Evolutionary conservation across 1,284 basidiomycete species (phyloP).

Genomic region (Ustilago tritici): DNA sequence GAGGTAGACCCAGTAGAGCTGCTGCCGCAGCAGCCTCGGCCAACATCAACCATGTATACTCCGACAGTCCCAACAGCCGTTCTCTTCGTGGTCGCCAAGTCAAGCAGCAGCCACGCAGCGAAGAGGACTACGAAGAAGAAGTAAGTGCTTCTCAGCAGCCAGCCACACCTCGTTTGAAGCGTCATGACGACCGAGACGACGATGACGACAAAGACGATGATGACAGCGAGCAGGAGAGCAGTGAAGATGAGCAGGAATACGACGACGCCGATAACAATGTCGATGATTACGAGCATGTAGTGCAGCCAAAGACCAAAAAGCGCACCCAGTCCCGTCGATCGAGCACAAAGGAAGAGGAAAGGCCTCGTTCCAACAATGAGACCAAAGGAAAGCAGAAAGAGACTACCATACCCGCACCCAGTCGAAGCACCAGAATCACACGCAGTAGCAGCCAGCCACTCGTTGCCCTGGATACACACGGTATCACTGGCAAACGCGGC

Average conservation of each 20-base stretch:
- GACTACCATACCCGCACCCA: neutral
- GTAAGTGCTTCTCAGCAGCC: slow-evolving; percentile 21
- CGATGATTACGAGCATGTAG: neutral
- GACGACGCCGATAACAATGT: no score
- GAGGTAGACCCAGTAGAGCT: slow-evolving; percentile 19
- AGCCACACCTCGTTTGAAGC: neutral
- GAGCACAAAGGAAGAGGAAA: neutral
- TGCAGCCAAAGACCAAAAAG: neutral
- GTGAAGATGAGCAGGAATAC: neutral
- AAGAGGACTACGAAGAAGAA: slow-evolving; percentile 46
- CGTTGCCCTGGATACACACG: neutral
- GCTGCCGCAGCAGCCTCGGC: slow-evolving; percentile 29
- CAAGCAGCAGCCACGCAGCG: slow-evolving; percentile 39
- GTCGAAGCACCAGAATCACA: slow-evolving; percentile 1
- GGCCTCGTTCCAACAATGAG: neutral
- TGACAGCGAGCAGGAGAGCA: neutral
- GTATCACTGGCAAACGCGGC: neutral
- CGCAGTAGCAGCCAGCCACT: neutral
- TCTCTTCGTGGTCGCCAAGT: slow-evolving; percentile 18
- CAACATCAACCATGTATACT: slow-evolving; percentile 22
- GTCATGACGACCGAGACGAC: neutral
- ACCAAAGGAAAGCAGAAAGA: slow-evolving; percentile 13
- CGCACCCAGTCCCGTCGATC: neutral
- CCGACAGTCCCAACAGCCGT: slow-evolving; percentile 12
- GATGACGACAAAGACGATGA: neutral